Conservation (phyloP, 202 grass and related monocot species). For the Eragrostis tef region DNA sequence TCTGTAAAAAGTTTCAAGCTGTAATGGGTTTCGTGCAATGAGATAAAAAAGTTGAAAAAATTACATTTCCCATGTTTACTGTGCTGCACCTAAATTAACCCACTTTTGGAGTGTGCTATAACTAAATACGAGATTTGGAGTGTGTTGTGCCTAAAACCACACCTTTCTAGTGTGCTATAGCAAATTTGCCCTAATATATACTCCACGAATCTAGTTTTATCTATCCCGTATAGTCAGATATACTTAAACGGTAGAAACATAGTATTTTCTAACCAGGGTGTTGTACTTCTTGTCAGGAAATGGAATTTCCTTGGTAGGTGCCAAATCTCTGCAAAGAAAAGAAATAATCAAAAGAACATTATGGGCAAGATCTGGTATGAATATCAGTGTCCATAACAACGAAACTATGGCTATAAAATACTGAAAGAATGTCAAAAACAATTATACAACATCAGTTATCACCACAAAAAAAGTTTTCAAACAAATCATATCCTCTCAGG, state of each 20-base stretch:
- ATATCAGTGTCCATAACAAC: neutral
- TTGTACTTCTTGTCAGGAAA: slow-evolving; percentile 70
- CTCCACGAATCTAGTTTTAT: slow-evolving; percentile 21
- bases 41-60: too few relatives aligned
- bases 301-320: slow-evolving; percentile 56
- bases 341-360: slow-evolving; percentile 28
- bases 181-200: too few relatives aligned
- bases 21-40: too few relatives aligned
- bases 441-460: neutral
- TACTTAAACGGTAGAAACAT: slow-evolving; percentile 26
- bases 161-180: too few relatives aligned
- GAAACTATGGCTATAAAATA: neutral
- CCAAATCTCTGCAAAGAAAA: slow-evolving; percentile 70
- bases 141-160: too few relatives aligned
- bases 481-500: neutral
- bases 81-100: too few relatives aligned
- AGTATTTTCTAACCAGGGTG: slow-evolving; percentile 65
- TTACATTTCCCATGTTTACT: too few relatives aligned
- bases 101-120: too few relatives aligned
- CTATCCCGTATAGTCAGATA: neutral
- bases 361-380: neutral
- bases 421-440: slow-evolving; percentile 2
- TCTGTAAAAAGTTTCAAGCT: too few relatives aligned
- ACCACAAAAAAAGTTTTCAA: neutral
- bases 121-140: too few relatives aligned